phyloP scores from a whole-genome alignment of 2,329 filamentous ascomycete species.

The Paecilomyces variotii region DNA sequence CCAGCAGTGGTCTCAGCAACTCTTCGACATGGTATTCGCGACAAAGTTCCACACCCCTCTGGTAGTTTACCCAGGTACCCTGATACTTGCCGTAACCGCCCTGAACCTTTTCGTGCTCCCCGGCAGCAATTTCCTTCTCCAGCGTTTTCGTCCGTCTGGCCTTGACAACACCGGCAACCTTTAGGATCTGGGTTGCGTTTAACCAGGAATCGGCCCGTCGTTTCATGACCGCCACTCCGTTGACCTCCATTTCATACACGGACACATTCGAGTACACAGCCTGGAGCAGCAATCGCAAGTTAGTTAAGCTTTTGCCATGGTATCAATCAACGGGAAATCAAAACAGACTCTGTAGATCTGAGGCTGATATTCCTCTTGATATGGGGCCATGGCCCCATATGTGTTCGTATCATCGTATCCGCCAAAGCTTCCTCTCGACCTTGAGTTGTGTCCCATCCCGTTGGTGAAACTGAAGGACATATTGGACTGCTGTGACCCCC shows the following conservation, averaged over 20 bases:
- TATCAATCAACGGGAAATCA: not conserved
- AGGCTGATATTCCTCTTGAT: constrained; percentile 33
- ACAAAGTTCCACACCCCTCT: constrained; percentile 86
- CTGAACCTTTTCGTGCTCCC: constrained; percentile 97
- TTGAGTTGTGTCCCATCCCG: constrained; percentile 23
- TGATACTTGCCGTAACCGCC: constrained; percentile 98
- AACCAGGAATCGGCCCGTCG: constrained; percentile 91
- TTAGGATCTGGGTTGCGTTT: constrained; percentile 96
- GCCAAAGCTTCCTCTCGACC: constrained; percentile 25
- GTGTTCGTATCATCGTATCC: constrained; percentile 35
- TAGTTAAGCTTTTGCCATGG: not conserved
- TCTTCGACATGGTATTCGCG: constrained; percentile 56
- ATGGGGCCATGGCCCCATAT: constrained; percentile 27
- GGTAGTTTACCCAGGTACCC: constrained; percentile 96
- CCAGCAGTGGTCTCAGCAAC: constrained; percentile 39
- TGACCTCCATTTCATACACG: constrained; percentile 98
- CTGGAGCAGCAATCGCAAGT: constrained; percentile 28
- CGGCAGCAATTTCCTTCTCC: constrained; percentile 93
- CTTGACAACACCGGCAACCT: constrained; percentile 95
- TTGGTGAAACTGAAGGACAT: constrained; percentile 34
- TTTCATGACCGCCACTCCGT: constrained; percentile 89
- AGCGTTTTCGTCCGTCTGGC: constrained; percentile 95
- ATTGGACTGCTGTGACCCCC: constrained; percentile 32
- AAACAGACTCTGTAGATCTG: constrained; percentile 41
- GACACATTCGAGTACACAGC: constrained; percentile 92